Percentiles rank a stretch among this genome's conserved stretches.
These are phyloP conservation scores for Petunia secreta DNA, from an alignment of 257 asterid species.

Conservation along the genomic window DNA sequence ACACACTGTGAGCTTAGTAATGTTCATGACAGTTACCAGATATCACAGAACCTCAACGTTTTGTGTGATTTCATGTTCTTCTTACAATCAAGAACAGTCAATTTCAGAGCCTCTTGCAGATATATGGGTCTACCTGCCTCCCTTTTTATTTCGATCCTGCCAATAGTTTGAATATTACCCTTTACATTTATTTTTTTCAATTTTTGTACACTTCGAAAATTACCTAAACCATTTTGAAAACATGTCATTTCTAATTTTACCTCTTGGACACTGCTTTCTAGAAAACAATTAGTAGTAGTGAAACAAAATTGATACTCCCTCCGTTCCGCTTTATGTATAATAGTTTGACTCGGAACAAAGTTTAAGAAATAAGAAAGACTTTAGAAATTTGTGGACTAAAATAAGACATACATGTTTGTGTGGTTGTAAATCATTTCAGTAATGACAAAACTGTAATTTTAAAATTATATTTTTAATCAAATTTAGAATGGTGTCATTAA, in stretches of 20 bases:
- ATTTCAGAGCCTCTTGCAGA: conserved; percentile 18
- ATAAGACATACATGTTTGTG: too few relatives aligned
- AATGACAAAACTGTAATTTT: too few relatives aligned
- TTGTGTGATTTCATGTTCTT: background rate
- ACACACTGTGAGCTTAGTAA: conserved; percentile 26
- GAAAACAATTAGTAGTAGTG: too few relatives aligned
- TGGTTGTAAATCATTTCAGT: too few relatives aligned
- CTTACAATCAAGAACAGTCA: background rate
- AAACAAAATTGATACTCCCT: too few relatives aligned
- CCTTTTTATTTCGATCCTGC: background rate
- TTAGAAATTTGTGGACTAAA: too few relatives aligned
- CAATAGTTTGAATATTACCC: background rate
- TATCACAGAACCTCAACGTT: conserved; percentile 21
- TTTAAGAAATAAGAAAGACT: too few relatives aligned
- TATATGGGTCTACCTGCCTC: conserved; percentile 31
- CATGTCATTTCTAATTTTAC: background rate
- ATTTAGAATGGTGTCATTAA: too few relatives aligned
- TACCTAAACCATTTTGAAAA: background rate
- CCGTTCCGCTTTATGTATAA: too few relatives aligned
- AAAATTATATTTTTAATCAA: too few relatives aligned
- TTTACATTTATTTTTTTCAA: background rate
- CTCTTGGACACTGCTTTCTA: background rate
- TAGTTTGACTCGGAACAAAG: too few relatives aligned
- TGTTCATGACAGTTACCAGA: conserved; percentile 16
- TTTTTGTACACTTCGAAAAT: background rate